These are phyloP conservation scores for Naganishia friedmannii DNA, from an alignment of 768 basidiomycete genomes.

Conservation along the genomic window DNA sequence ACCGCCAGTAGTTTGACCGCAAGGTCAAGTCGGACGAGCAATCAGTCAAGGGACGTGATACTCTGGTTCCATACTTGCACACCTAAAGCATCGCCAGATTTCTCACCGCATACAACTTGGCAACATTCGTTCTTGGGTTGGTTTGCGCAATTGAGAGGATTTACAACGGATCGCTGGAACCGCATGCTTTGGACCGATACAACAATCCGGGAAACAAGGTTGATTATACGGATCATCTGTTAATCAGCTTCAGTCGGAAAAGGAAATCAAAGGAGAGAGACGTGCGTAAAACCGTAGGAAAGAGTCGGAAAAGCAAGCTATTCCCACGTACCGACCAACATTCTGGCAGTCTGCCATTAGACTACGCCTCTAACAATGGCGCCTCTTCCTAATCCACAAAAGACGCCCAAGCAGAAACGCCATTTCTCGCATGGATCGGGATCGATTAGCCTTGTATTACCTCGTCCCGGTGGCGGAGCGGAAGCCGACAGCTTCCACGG, in stretches of 20 bases:
- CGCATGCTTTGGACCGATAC: background rate
- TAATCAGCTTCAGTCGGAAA: background rate
- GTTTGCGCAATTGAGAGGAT: background rate
- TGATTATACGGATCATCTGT: background rate
- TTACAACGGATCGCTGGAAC: background rate
- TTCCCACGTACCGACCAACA: background rate
- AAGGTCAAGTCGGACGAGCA: no score
- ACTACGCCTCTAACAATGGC: slow-evolving; percentile 4
- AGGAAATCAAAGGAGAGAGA: background rate
- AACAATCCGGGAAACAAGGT: background rate
- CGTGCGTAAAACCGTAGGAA: background rate
- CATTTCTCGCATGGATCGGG: background rate
- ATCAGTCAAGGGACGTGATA: background rate
- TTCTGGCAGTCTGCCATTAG: background rate
- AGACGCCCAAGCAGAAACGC: slow-evolving; percentile 16
- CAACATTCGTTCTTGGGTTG: background rate
- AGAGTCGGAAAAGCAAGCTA: background rate
- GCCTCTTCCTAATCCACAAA: slow-evolving; percentile 2
- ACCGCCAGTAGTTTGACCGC: no score
- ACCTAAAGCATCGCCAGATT: background rate
- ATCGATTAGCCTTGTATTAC: slow-evolving; percentile 1
- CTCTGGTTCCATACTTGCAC: background rate
- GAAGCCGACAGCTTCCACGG: background rate
- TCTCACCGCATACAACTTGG: background rate
- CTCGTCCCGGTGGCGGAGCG: background rate